These are phyloP conservation scores for Boletus reticulatus DNA, from an alignment of 768 basidiomycete species.

Conservation along the genomic window DNA sequence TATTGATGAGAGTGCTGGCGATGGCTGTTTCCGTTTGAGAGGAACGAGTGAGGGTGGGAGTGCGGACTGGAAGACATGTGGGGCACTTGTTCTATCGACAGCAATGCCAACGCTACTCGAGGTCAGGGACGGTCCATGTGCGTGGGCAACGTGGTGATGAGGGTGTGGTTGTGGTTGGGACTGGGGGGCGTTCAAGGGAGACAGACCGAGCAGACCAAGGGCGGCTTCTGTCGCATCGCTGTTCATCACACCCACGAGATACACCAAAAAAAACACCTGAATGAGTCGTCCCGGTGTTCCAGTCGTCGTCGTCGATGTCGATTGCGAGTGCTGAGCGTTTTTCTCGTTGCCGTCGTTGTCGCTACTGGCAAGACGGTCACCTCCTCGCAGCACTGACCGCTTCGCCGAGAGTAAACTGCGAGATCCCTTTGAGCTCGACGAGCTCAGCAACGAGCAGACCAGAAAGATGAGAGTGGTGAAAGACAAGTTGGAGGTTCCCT, in stretches of 20 bases:
- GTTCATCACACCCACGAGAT: constrained; percentile 35
- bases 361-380: not conserved
- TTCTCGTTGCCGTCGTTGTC: constrained; percentile 14
- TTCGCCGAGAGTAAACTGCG: not conserved
- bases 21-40: constrained; percentile 40
- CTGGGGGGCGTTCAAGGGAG: constrained; percentile 34
- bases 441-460: constrained; percentile 15
- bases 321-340: constrained; percentile 12
- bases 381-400: constrained; percentile 4
- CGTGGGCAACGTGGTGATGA: constrained; percentile 23
- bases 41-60: constrained; percentile 34
- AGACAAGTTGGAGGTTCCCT: constrained; percentile 20
- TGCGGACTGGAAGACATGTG: constrained; percentile 20
- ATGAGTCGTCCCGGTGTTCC: constrained; percentile 1
- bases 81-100: constrained; percentile 21
- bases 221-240: constrained; percentile 60
- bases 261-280: constrained; percentile 7
- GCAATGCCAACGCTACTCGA: constrained; percentile 24
- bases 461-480: constrained; percentile 4
- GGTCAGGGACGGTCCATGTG: constrained; percentile 29
- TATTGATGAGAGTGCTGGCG: constrained; percentile 17
- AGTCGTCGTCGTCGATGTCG: constrained; percentile 13
- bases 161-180: constrained; percentile 25
- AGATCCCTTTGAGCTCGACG: constrained; percentile 12
- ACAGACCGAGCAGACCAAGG: constrained; percentile 54